Percentiles rank a stretch among this genome's conserved stretches.
Conservation (phyloP, 164 flowering plant species). For the Vitis cinerea region DNA sequence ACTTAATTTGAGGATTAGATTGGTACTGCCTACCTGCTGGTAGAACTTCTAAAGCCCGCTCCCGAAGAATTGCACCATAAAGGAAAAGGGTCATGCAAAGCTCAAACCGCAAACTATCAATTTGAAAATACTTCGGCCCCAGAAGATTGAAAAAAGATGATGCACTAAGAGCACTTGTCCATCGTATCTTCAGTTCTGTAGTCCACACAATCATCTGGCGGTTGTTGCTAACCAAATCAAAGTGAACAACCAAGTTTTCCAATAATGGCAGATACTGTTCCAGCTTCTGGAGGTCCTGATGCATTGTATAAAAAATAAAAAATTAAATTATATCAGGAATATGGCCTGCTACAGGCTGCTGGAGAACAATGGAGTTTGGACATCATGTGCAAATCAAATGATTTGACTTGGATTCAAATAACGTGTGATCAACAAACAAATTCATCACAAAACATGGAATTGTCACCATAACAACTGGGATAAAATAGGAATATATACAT, state of each 20-base stretch:
- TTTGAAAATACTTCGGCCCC: conserved; percentile 47
- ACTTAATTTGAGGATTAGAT: not conserved
- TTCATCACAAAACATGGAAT: not conserved
- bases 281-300: conserved; percentile 56
- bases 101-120: conserved; percentile 53
- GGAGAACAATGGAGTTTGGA: not conserved
- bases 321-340: not conserved
- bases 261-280: conserved; percentile 57
- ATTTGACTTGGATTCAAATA: not conserved
- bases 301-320: conserved; percentile 10
- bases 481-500: not conserved
- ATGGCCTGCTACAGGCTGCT: not conserved
- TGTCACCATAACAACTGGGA: not conserved
- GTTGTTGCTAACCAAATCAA: conserved; percentile 22
- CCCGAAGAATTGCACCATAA: conserved; percentile 58
- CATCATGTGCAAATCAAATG: not conserved
- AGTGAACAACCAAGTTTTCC: conserved; percentile 52
- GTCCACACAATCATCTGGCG: conserved; percentile 31
- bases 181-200: conserved; percentile 50
- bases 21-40: conserved; percentile 32
- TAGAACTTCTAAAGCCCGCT: conserved; percentile 50
- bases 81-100: conserved; percentile 59
- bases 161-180: conserved; percentile 54
- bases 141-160: conserved; percentile 31
- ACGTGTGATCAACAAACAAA: not conserved